phyloP scores from a whole-genome alignment of 2,329 filamentous ascomycete genomes.

The Lasiodiplodia hormozganensis region DNA sequence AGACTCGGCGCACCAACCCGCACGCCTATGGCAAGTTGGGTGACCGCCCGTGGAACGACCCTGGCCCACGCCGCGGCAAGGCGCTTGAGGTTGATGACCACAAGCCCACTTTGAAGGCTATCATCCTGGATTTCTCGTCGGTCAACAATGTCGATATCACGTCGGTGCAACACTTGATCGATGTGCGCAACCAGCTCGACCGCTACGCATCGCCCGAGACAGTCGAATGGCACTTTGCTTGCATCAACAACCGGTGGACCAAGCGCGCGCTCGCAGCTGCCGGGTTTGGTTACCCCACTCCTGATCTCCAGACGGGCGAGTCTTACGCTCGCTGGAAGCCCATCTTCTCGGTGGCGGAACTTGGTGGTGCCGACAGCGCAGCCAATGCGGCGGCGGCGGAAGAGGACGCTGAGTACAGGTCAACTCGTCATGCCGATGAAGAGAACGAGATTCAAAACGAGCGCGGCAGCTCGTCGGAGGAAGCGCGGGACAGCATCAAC shows the following conservation, averaged over 20 bases:
- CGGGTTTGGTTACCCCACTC: conserved; percentile 84
- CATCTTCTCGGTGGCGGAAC: conserved; percentile 92
- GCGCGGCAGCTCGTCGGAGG: conserved; percentile 13
- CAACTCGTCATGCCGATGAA: conserved; percentile 19
- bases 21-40: conserved; percentile 64
- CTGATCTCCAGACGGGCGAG: conserved; percentile 55
- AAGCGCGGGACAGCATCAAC: conserved; percentile 35
- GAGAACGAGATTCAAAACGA: conserved; percentile 26
- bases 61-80: conserved; percentile 71
- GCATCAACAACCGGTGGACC: conserved; percentile 92
- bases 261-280: conserved; percentile 87
- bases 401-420: conserved; percentile 37
- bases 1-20: conserved; percentile 78
- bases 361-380: conserved; percentile 74
- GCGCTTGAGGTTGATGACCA: conserved; percentile 54
- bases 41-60: conserved; percentile 89
- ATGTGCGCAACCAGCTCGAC: conserved; percentile 93
- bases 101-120: conserved; percentile 78
- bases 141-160: conserved; percentile 96
- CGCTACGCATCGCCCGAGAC: conserved; percentile 78
- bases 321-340: conserved; percentile 80
- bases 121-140: conserved; percentile 91
- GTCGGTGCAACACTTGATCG: conserved; percentile 89
- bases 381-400: conserved; percentile 69
- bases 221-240: conserved; percentile 96